A percentile compares a stretch with the other conserved stretches of the same genome.
These are phyloP conservation scores for Nakaseomyces uthaithaninus DNA, from an alignment of 1,139 yeast genomes.

Conservation along the genomic window DNA sequence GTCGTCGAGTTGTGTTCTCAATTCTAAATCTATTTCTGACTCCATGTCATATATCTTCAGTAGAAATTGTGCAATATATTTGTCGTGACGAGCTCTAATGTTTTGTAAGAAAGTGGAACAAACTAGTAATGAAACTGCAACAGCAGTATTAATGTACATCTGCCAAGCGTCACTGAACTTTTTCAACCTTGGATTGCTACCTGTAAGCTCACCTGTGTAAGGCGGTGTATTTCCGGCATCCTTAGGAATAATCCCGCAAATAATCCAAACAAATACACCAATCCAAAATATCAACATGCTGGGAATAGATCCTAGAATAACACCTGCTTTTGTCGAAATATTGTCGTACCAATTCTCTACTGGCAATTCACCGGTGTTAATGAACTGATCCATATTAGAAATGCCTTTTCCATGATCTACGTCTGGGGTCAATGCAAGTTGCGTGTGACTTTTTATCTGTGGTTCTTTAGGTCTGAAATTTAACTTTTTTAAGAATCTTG, in stretches of 20 bases:
- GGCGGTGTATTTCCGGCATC: conserved; percentile 25
- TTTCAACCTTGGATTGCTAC: conserved; percentile 19
- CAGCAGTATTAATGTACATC: conserved; percentile 36
- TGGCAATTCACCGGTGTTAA: conserved; percentile 16
- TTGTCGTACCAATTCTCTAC: conserved; percentile 31
- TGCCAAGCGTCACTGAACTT: conserved; percentile 35
- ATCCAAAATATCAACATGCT: conserved; percentile 33
- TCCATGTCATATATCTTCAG: conserved; percentile 26
- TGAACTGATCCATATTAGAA: neutral
- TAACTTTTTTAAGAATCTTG: conserved; percentile 15
- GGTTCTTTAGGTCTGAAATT: neutral
- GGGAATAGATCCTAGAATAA: conserved; percentile 30
- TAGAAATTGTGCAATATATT: conserved; percentile 26
- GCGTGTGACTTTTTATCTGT: too few relatives aligned
- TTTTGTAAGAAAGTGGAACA: conserved; percentile 34
- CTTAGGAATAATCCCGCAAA: conserved; percentile 31
- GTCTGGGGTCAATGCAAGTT: conserved; percentile 4
- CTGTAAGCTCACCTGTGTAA: conserved; percentile 21
- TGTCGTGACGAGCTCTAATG: conserved; percentile 33
- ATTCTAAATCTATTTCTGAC: conserved; percentile 25
- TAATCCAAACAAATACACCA: conserved; percentile 34
- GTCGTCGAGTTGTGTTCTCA: conserved; percentile 23
- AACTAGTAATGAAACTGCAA: conserved; percentile 33
- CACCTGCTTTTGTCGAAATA: conserved; percentile 22
- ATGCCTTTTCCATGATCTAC: neutral